Evolutionary conservation across 768 basidiomycete species (phyloP).

Genomic region (Lentinula aciculospora): DNA sequence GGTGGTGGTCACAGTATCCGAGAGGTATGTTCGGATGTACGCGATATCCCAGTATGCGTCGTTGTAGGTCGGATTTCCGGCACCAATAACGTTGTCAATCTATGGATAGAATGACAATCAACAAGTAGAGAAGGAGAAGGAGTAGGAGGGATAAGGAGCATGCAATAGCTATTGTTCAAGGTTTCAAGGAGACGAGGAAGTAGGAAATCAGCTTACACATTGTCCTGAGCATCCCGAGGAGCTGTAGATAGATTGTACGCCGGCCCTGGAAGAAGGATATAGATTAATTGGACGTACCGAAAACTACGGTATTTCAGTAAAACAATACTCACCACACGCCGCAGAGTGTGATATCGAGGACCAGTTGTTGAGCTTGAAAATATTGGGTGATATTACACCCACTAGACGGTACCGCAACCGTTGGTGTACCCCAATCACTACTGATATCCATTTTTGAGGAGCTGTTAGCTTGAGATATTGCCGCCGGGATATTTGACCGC

Average conservation of each 20-base stretch:
- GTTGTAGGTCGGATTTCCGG: conserved; percentile 44
- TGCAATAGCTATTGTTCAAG: neutral
- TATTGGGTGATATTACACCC: conserved; percentile 38
- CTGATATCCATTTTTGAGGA: conserved; percentile 13
- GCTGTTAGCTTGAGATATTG: conserved; percentile 13
- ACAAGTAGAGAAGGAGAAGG: neutral
- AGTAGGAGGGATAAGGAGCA: neutral
- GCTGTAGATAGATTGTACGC: conserved; percentile 34
- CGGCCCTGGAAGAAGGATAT: conserved; percentile 35
- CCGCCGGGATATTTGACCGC: conserved; percentile 9
- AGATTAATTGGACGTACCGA: neutral
- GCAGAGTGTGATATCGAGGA: conserved; percentile 52
- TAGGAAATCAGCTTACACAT: conserved; percentile 26
- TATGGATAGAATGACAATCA: conserved; percentile 22
- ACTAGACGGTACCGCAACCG: conserved; percentile 32
- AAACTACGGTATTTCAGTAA: too few relatives aligned
- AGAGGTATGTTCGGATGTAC: conserved; percentile 51
- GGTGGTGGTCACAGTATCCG: conserved; percentile 5
- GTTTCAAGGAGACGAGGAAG: too few relatives aligned
- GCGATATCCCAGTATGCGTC: conserved; percentile 59
- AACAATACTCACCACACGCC: conserved; percentile 33
- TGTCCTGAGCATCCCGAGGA: conserved; percentile 35
- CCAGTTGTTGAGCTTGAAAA: conserved; percentile 44
- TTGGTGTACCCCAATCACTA: conserved; percentile 41
- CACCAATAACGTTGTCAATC: conserved; percentile 48